Conservation (phyloP, 345 rosid species). For the Populus simonii region DNA sequence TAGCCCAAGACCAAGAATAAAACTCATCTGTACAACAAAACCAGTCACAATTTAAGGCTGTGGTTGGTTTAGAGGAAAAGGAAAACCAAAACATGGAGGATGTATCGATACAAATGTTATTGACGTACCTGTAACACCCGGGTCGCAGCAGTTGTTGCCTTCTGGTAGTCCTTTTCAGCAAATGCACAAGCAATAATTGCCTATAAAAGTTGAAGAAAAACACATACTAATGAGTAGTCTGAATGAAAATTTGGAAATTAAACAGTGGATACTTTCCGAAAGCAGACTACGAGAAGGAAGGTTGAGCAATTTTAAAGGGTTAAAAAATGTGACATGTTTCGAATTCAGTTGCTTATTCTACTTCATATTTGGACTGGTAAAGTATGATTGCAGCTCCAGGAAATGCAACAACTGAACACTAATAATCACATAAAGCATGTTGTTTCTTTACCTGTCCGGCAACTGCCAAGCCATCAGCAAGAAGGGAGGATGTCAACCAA, state of each 20-base stretch:
- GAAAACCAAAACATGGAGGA: neutral
- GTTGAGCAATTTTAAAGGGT: neutral
- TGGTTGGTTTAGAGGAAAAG: neutral
- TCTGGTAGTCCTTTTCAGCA: constrained; percentile 73
- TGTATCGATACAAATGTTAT: neutral
- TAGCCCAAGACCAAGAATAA: constrained; percentile 72
- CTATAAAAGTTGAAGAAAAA: constrained; percentile 27
- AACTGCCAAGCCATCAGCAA: constrained; percentile 91
- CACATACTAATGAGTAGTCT: too few relatives aligned
- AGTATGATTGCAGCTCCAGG: neutral
- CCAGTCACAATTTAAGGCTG: neutral
- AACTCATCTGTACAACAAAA: constrained; percentile 63
- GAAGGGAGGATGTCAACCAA: constrained; percentile 95
- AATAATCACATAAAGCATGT: neutral
- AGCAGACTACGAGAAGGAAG: neutral
- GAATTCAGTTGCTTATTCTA: neutral
- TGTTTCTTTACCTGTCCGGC: constrained; percentile 74
- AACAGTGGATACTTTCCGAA: neutral
- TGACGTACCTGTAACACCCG: constrained; percentile 71
- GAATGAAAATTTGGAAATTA: neutral
- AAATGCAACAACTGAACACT: neutral
- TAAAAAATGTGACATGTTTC: neutral
- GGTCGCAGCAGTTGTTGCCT: constrained; percentile 56
- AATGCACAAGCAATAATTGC: constrained; percentile 87
- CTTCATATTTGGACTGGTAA: neutral